These are phyloP conservation scores for Coemansia sp. DNA, from an alignment of 192 early-diverging fungal species.

Conservation along the genomic window DNA sequence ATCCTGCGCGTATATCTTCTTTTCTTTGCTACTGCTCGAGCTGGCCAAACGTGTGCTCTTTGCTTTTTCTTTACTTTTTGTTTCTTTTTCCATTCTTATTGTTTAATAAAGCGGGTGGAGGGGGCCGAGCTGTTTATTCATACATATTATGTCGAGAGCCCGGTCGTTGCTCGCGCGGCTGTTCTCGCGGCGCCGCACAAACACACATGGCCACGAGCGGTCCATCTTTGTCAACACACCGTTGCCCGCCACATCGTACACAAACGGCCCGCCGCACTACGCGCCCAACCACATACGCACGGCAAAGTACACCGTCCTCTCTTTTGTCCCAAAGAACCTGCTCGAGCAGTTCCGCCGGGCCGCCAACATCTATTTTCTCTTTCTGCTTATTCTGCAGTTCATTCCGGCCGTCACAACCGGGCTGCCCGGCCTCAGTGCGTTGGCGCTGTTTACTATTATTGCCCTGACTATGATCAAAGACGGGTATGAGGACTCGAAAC, in stretches of 20 bases:
- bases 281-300: slow-evolving; percentile 80
- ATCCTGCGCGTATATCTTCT: neutral
- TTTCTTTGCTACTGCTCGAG: neutral
- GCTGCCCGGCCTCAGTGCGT: slow-evolving; percentile 70
- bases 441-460: slow-evolving; percentile 82
- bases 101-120: neutral
- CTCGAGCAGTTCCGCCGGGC: slow-evolving; percentile 95
- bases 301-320: slow-evolving; percentile 85
- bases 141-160: neutral
- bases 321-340: slow-evolving; percentile 93
- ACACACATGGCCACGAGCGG: slow-evolving; percentile 26
- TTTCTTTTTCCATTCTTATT: neutral
- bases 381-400: slow-evolving; percentile 82
- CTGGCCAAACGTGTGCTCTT: neutral
- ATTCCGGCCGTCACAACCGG: slow-evolving; percentile 67
- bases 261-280: slow-evolving; percentile 43
- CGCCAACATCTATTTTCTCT: slow-evolving; percentile 95
- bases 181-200: slow-evolving; percentile 19
- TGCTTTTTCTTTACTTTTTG: neutral
- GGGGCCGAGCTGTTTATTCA: neutral
- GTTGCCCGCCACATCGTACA: slow-evolving; percentile 57
- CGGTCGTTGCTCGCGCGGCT: slow-evolving; percentile 16
- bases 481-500: slow-evolving; percentile 88
- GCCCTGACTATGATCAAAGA: slow-evolving; percentile 81
- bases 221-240: slow-evolving; percentile 68